Base-by-base conservation (phyloP, 179 eudicot species). In the Beta lomatogona region DNA sequence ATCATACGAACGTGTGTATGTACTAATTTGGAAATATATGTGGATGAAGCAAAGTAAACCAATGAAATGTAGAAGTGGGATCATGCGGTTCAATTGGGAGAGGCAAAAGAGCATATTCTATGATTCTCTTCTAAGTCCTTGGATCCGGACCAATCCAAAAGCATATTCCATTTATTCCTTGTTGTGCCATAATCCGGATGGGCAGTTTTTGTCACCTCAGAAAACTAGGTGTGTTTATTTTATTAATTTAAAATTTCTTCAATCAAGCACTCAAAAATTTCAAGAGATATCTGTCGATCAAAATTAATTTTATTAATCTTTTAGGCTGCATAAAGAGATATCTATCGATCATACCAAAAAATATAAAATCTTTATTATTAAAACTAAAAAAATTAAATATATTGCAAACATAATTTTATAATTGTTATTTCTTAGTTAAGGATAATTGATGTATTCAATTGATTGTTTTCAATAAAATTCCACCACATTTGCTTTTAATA, bases 91-190 rank as follows among this genome's bases (percentile, higher is more conserved):
- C 4, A 44, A 15, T 19, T 19, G 5, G 6, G 10, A 44, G 4
- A 25, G 28, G 41, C 9, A 70, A n/a, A 44, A 74, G 2, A 45
- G 83, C 78, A 80, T 80, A 73, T 80, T 80, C 78, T n/a, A n/a
- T n/a, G n/a, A n/a, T n/a, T n/a, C n/a, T n/a, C n/a, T n/a, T n/a
- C n/a, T n/a, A n/a, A n/a, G 31, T 67, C 11, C 5, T 63, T 16
- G 54, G 36, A 71, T 46, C 10, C 78, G 83, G 73, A 74, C 83
- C 78, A 50, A 80, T 80, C 14, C 41, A 19, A 18, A 55, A 53
- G 78, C 78, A 80, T 80, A 80, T 80, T 80, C 78, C 73, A n/a
- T 21, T n/a, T 18, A 19, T 16, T 22, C 75, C 21, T 52, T 73
- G 11, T 28, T 77, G 79, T 70, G 52, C 79, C 79, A 76, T 61